Evolutionary conservation across 2,329 filamentous ascomycete genomes (phyloP).

Genomic region (Ceratocystis lukuohia): DNA sequence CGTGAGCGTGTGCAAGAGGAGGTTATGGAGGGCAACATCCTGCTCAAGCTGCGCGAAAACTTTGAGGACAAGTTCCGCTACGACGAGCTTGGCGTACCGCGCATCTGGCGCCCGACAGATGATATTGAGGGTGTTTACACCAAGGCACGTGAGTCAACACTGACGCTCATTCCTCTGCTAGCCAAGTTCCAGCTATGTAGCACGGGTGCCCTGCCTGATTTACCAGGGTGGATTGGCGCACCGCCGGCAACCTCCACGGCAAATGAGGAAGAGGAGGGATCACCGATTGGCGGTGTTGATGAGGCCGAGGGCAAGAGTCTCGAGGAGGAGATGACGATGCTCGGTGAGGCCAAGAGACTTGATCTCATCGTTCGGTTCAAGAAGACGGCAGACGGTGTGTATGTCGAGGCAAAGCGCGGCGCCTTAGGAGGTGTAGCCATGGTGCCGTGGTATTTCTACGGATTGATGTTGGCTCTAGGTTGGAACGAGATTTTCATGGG

Average conservation of each 20-base stretch:
- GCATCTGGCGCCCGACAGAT: constrained; percentile 92
- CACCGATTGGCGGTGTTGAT: constrained; percentile 83
- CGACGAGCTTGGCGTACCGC: constrained; percentile 82
- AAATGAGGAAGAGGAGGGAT: constrained; percentile 79
- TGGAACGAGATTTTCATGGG: constrained; percentile 97
- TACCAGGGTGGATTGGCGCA: constrained; percentile 69
- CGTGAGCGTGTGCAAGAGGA: constrained; percentile 89
- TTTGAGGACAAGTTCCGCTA: constrained; percentile 99
- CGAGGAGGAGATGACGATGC: constrained; percentile 92
- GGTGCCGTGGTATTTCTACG: constrained; percentile 90
- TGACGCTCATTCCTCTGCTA: constrained; percentile 79
- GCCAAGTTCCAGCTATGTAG: constrained; percentile 67
- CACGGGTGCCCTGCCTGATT: constrained; percentile 64
- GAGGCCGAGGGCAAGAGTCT: constrained; percentile 89
- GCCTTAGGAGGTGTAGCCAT: constrained; percentile 92
- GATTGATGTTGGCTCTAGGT: constrained; percentile 73
- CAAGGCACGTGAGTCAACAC: constrained; percentile 77
- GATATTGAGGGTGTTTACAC: constrained; percentile 96
- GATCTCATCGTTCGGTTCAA: constrained; percentile 92
- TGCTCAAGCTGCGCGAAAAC: constrained; percentile 91
- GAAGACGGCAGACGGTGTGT: constrained; percentile 95
- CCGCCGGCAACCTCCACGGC: constrained; percentile 60
- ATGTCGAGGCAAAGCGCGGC: constrained; percentile 93
- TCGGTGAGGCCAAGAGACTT: constrained; percentile 78
- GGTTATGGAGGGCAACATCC: constrained; percentile 91